Conservation (phyloP, 306 rosid species). For the Dicorynia guianensis region DNA sequence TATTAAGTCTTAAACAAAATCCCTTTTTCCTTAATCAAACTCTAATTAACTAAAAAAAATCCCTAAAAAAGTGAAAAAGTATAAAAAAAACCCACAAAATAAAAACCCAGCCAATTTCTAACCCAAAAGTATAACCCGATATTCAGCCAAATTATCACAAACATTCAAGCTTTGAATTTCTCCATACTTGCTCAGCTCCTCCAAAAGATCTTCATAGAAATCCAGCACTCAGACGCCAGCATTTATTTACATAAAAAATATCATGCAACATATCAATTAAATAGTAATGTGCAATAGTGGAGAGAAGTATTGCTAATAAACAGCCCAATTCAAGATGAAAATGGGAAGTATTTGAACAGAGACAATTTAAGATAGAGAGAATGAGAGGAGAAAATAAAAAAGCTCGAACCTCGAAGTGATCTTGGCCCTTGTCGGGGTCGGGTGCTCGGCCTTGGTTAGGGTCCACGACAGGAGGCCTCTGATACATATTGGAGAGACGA, state of each 20-base stretch:
- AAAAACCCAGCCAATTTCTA: too few species aligned
- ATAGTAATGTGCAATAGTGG: too few species aligned
- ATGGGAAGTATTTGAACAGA: too few species aligned
- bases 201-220: slow-evolving; percentile 91
- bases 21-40: too few species aligned
- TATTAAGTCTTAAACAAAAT: too few species aligned
- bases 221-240: slow-evolving; percentile 47
- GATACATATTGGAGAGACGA: slow-evolving; percentile 96
- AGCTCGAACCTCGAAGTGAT: slow-evolving; percentile 72
- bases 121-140: too few species aligned
- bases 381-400: too few species aligned
- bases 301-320: too few species aligned
- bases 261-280: too few species aligned
- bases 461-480: slow-evolving; percentile 71
- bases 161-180: slow-evolving; percentile 93
- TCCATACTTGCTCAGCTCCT: slow-evolving; percentile 96
- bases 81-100: too few species aligned
- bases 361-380: not conserved
- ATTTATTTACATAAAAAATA: not conserved
- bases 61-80: too few species aligned
- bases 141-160: slow-evolving; percentile 97
- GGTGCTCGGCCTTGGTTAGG: slow-evolving; percentile 73
- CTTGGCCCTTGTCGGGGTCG: slow-evolving; percentile 91
- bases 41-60: too few species aligned
- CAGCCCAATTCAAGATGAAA: not conserved